Conservation (phyloP, 352 stramenopile species). For the Elongisporangium undulatum region DNA sequence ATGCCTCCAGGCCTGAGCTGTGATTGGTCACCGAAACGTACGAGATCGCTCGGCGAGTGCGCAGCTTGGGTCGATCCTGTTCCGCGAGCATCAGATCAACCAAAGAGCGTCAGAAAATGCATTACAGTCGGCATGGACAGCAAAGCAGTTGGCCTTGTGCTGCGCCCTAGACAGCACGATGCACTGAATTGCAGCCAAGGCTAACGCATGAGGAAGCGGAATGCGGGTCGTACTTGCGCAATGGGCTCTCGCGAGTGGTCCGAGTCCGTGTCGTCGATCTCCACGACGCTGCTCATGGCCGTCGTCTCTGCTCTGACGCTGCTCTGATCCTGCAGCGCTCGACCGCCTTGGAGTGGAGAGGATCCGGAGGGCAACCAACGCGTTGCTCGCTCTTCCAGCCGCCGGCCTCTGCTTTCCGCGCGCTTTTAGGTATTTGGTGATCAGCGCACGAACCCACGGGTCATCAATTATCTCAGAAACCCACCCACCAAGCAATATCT, state of each 20-base stretch:
- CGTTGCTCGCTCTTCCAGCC: neutral
- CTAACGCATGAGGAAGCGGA: neutral
- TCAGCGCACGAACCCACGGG: neutral
- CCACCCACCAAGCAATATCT: neutral
- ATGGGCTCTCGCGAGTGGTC: constrained; percentile 1
- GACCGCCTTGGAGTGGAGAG: neutral
- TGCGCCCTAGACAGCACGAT: neutral
- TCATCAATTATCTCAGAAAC: neutral
- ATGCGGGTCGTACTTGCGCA: neutral
- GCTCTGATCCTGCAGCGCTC: neutral
- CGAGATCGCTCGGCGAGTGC: constrained; percentile 7
- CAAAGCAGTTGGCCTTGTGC: neutral
- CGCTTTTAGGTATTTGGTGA: neutral
- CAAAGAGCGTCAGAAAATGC: neutral
- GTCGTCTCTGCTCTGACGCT: neutral
- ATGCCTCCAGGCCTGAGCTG: neutral
- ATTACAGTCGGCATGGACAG: neutral
- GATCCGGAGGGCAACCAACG: neutral
- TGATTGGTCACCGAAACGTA: constrained; percentile 3
- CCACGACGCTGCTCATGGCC: constrained; percentile 1
- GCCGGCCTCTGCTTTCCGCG: neutral
- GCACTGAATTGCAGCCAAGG: neutral
- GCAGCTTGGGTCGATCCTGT: constrained; percentile 23
- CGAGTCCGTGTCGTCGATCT: constrained; percentile 15
- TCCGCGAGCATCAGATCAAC: constrained; percentile 1